Evolutionary conservation across 1,284 basidiomycete genomes (phyloP), one percentile per base, ranked within the genome.

Genomic region (Fomitopsis betulina): DNA sequence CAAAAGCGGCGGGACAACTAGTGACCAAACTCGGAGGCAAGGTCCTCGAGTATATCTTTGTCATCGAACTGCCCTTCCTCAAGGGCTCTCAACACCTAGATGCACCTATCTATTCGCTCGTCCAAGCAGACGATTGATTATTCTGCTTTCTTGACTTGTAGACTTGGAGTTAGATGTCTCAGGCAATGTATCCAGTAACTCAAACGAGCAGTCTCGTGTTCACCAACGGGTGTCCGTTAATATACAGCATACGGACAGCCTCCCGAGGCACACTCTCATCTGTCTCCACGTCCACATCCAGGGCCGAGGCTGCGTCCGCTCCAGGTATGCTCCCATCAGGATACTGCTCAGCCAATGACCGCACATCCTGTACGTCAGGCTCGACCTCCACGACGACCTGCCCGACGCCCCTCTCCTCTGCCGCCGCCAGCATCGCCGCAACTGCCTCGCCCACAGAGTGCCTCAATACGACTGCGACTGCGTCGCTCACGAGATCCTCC

Each of bases 11-110:
- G 9, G 96, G 95, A 56, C 85, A 97, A 65, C 89, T 99, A 27
- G 87, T 99, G 60, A 77, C 82, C 33, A 86, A 92, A 75, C 82
- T 86, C 63, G 93, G 94, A 39, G 94, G 89, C 58, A 88, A 87
- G 65, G 90, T 91, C 33, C 74, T 97, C 57, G 94, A 98, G 75
- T 98, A 98, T 77, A 76, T 99, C 65, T 99, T 99, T 78, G 88
- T 98, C 71, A 89, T 98, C 63, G 93, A 94, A 63, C 76, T 98
- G 54, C 79, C 88, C 50, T 89, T 94, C 79, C 85, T 98, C 68
- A 86, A 94, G 64, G 93, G 91, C 12, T 73, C 80, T 9, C 78
- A 84, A 60, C 89, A 91, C 74, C 82, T 98, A 57, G 86, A 94
- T 68, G 94, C 93, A 37, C 94, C 95, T 3, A 76, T 87, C 19